Evolutionary conservation across 208 protist species (phyloP), one percentile per base, ranked within the genome.

Genomic region (Acanthamoeba quina): DNA sequence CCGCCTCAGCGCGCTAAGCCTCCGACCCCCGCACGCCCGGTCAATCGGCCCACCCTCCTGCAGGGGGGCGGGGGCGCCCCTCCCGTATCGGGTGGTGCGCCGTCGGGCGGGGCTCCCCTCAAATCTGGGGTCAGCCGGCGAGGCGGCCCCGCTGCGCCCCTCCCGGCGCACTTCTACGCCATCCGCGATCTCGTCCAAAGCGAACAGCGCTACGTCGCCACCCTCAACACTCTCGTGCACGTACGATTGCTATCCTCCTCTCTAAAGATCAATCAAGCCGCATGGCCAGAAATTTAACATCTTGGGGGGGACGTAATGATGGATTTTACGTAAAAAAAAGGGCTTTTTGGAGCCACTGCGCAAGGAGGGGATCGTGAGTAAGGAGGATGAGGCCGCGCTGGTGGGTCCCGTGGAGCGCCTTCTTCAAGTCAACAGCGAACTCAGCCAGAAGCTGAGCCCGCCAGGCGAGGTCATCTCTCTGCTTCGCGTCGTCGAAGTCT

Each of bases 391-490:
- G 72, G 72, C 41, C 19, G 10, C 44, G 24, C 72, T 82, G 41
- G 72, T 82, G 19, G 72, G 72, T 7, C 72, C 72, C 15, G 72
- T 82, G 72, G 72, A 82, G 72, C 34, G 41, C 31, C 44, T 82
- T 21, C 72, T 82, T 11, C 21, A 44, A 21, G 44, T 82, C 34
- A 82, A 82, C 24, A 44, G 41, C 44, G 72, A 82, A 54, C 72
- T 82, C 41, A 56, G 41, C 72, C 72, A 82, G 21, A 82, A 82
- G 72, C 72, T 82, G 41, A 82, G 72, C 41, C 72, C 72, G 41
- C 72, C 72, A 11, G 72, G 72, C 44, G 72, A 82, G 41, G 72
- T 82, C 72, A 82, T 82, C 41, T 82, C 72, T 11, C 72, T 82
- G 29, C 72, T 82, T 21, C 72, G 72, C 41, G 72, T 82, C 13